phyloP scores from a whole-genome alignment of 148 eudicot species.

The Nyssa sinensis region DNA sequence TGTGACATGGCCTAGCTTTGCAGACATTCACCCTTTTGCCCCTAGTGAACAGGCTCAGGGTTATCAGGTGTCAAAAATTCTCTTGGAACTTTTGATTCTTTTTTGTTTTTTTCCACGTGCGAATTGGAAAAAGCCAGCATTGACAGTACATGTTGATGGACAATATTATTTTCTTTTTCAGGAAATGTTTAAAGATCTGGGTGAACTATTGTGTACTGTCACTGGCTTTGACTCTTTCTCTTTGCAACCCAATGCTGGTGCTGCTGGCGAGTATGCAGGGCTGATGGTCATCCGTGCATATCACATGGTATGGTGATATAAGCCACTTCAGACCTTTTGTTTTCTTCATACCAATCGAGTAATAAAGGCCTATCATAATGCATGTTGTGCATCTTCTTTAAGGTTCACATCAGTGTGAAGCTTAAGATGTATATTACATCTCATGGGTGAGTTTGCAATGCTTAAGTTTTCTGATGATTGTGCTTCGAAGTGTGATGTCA shows the following conservation, averaged over 20 bases:
- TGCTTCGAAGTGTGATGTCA: too few relatives aligned
- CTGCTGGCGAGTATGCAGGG: conserved; percentile 97
- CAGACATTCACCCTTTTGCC: conserved; percentile 90
- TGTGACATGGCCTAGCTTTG: conserved; percentile 86
- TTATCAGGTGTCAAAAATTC: conserved; percentile 55
- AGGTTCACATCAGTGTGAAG: neutral
- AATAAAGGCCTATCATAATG: neutral
- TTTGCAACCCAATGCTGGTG: conserved; percentile 98
- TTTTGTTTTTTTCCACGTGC: neutral
- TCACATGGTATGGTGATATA: conserved; percentile 60
- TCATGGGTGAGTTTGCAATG: too few relatives aligned
- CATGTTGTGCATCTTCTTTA: conserved; percentile 6
- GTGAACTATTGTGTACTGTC: conserved; percentile 73
- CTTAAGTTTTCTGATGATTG: too few relatives aligned
- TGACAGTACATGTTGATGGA: neutral
- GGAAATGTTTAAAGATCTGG: conserved; percentile 91
- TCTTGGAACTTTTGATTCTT: neutral
- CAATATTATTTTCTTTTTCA: conserved; percentile 24
- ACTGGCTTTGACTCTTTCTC: conserved; percentile 97
- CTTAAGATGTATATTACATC: too few relatives aligned
- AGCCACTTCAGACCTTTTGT: neutral
- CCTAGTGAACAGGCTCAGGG: conserved; percentile 85
- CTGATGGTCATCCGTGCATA: conserved; percentile 98
- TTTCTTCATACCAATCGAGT: neutral
- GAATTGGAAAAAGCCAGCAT: conserved; percentile 2